These are phyloP conservation scores for Candida germanica DNA, from an alignment of 805 yeast species.

Conservation along the genomic window DNA sequence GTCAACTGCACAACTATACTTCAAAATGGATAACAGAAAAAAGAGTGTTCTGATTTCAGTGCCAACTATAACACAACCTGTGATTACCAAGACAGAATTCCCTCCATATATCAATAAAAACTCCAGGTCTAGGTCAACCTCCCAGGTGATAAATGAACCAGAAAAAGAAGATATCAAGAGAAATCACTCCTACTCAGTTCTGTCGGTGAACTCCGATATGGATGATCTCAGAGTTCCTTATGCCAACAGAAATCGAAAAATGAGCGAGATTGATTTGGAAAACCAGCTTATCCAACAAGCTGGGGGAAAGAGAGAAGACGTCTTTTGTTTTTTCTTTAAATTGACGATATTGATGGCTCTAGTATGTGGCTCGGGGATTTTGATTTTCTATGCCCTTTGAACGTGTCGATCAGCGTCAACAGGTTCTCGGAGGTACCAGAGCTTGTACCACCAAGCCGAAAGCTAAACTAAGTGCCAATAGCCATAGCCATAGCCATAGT, in stretches of 20 bases:
- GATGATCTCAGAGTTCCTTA: constrained; percentile 6
- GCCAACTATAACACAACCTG: too few species aligned
- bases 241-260: constrained; percentile 21
- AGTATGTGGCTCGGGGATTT: constrained; percentile 32
- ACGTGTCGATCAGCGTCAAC: too few species aligned
- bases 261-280: constrained; percentile 34
- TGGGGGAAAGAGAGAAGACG: constrained; percentile 35
- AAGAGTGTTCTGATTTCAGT: background rate
- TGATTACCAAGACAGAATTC: too few species aligned
- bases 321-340: constrained; percentile 30
- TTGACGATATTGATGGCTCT: constrained; percentile 24
- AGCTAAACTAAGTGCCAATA: too few species aligned
- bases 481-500: too few species aligned
- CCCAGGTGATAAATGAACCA: constrained; percentile 1
- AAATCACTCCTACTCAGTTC: constrained; percentile 11
- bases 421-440: too few species aligned
- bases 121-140: constrained; percentile 12
- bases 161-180: constrained; percentile 9
- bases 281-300: constrained; percentile 36
- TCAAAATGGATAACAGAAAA: too few species aligned
- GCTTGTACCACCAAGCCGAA: too few species aligned
- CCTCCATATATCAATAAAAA: background rate
- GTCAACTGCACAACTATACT: too few species aligned
- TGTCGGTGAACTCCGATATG: constrained; percentile 13
- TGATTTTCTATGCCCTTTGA: constrained; percentile 34